Evolutionary conservation across 2,329 filamentous ascomycete species (phyloP).

Genomic region (Gaeumannomyces sp.): DNA sequence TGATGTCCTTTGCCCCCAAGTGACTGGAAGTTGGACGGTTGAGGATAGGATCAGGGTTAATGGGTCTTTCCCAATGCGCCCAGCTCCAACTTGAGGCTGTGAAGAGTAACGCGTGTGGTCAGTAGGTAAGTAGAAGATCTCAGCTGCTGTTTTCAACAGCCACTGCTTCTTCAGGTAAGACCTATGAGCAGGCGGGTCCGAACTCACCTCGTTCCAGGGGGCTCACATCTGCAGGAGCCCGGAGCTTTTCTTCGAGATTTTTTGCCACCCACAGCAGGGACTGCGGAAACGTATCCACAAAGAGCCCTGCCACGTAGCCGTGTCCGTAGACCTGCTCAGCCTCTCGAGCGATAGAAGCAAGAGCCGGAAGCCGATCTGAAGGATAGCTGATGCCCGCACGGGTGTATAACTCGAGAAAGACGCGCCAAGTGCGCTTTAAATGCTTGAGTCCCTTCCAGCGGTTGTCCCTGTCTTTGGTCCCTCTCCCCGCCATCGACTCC

Average conservation of each 20-base stretch:
- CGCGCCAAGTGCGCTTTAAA: neutral
- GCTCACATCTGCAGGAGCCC: neutral
- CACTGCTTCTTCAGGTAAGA: too few species aligned
- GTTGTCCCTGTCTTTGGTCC: too few species aligned
- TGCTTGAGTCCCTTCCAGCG: neutral
- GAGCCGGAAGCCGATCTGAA: neutral
- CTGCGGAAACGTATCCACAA: neutral
- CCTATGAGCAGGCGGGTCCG: too few species aligned
- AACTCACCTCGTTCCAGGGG: neutral
- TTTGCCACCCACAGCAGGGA: neutral
- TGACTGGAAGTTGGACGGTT: too few species aligned
- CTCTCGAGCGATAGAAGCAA: neutral
- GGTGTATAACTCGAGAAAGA: neutral
- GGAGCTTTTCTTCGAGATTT: neutral
- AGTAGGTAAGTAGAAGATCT: too few species aligned
- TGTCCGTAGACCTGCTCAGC: neutral
- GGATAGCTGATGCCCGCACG: neutral
- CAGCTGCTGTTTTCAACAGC: too few species aligned
- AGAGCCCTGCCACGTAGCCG: conserved; percentile 1
- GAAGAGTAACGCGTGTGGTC: too few species aligned
- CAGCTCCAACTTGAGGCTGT: conserved; percentile 1
- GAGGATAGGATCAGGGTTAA: neutral
- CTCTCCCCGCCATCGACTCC: neutral
- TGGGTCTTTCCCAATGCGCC: conserved; percentile 3
- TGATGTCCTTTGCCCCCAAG: too few species aligned